Percentiles rank a stretch among this genome's conserved stretches.
Evolutionary conservation across 176 grass and related monocot species (phyloP).

Genomic region (Themeda triandra): DNA sequence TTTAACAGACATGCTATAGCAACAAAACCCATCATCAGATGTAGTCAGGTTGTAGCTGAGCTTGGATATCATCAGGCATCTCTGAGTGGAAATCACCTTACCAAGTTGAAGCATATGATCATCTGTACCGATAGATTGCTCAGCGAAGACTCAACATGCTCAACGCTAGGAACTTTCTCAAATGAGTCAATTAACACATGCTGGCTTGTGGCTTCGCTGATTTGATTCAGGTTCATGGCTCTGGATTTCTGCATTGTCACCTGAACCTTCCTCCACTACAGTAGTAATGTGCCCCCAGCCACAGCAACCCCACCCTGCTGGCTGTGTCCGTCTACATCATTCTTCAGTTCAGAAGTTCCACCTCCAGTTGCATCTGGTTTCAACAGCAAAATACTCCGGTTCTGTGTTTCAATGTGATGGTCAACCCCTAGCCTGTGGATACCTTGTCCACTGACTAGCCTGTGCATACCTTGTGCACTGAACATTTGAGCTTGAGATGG

Average conservation of each 20-base stretch:
- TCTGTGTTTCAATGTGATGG: too few relatives aligned
- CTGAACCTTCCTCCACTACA: conserved; percentile 13
- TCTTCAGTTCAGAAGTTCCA: too few relatives aligned
- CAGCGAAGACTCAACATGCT: background rate
- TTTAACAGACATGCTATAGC: too few relatives aligned
- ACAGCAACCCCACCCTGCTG: too few relatives aligned
- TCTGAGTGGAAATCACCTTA: background rate
- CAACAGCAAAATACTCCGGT: too few relatives aligned
- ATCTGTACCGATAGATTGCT: background rate
- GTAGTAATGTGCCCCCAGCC: background rate
- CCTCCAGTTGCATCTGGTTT: too few relatives aligned
- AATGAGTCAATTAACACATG: conserved; percentile 4
- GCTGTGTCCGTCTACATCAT: too few relatives aligned
- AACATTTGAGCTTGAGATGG: too few relatives aligned
- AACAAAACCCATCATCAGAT: background rate
- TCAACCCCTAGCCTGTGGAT: too few relatives aligned
- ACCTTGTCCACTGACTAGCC: too few relatives aligned
- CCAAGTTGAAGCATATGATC: conserved; percentile 5
- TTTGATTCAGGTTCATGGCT: background rate
- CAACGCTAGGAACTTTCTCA: background rate
- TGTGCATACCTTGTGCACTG: too few relatives aligned
- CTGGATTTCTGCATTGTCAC: background rate
- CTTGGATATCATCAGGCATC: background rate
- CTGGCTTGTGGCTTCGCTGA: background rate
- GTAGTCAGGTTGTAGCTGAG: conserved; percentile 13